phyloP scores from a whole-genome alignment of 2,329 filamentous ascomycete species.

The Aspergillus ustus region DNA sequence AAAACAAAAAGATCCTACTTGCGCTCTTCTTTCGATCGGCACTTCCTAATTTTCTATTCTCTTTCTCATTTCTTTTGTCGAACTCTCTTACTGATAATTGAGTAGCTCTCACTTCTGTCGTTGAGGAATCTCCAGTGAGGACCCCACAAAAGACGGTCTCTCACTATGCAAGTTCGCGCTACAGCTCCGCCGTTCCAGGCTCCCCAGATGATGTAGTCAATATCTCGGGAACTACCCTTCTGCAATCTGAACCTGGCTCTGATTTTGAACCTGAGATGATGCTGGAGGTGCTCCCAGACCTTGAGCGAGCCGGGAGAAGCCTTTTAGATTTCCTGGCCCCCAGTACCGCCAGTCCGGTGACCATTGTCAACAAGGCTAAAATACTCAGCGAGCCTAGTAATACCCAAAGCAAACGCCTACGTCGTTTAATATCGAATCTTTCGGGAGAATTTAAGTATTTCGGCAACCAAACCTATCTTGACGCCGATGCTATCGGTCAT shows the following conservation, averaged over 20 bases:
- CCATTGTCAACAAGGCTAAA: constrained; percentile 35
- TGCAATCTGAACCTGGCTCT: constrained; percentile 34
- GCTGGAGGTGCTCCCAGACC: constrained; percentile 44
- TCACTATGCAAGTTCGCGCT: constrained; percentile 10
- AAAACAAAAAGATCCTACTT: neutral
- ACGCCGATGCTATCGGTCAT: constrained; percentile 33
- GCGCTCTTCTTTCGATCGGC: neutral
- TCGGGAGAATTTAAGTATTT: constrained; percentile 32
- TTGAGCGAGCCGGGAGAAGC: constrained; percentile 38
- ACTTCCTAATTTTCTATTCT: neutral
- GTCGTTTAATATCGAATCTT: constrained; percentile 30
- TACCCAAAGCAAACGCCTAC: constrained; percentile 35
- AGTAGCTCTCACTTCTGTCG: constrained; percentile 24
- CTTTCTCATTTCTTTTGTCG: constrained; percentile 1
- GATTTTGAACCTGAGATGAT: constrained; percentile 42
- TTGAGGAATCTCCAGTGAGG: constrained; percentile 26
- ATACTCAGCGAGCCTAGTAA: constrained; percentile 35
- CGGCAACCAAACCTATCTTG: constrained; percentile 42
- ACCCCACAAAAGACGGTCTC: constrained; percentile 17
- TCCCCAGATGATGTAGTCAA: constrained; percentile 37
- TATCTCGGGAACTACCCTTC: constrained; percentile 42
- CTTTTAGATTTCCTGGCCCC: constrained; percentile 45
- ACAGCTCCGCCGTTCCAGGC: constrained; percentile 23
- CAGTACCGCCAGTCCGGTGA: constrained; percentile 28
- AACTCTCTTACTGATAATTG: neutral